These are phyloP conservation scores for Xylaria sp. DNA, from an alignment of 2,329 filamentous ascomycete genomes.

Conservation along the genomic window DNA sequence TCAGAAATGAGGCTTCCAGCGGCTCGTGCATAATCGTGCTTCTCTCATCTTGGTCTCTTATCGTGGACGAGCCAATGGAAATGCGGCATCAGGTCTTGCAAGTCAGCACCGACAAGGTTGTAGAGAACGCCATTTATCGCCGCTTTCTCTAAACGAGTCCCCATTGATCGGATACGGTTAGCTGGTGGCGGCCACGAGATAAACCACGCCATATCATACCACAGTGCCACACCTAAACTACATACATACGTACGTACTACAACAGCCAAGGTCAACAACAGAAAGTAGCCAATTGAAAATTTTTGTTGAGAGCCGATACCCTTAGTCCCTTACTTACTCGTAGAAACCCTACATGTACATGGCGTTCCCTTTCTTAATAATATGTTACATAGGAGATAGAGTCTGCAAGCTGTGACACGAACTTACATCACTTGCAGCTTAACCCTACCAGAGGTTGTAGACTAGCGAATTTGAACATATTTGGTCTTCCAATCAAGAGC, in stretches of 20 bases:
- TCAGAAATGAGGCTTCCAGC: slow-evolving; percentile 20
- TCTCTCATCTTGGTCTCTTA: slow-evolving; percentile 17
- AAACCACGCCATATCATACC: slow-evolving; percentile 32
- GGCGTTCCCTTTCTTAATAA: too few species aligned
- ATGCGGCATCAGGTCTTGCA: neutral
- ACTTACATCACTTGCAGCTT: neutral
- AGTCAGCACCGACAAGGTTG: slow-evolving; percentile 26
- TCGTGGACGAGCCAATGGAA: slow-evolving; percentile 21
- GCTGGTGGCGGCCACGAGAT: slow-evolving; percentile 29
- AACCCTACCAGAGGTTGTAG: neutral
- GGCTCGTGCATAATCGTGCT: slow-evolving; percentile 26
- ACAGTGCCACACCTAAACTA: slow-evolving; percentile 14
- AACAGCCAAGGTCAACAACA: slow-evolving; percentile 1
- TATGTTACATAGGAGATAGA: too few species aligned
- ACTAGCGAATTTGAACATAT: neutral
- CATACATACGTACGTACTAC: too few species aligned
- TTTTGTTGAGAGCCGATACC: neutral
- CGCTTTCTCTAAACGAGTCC: slow-evolving; percentile 22
- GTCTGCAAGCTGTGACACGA: neutral
- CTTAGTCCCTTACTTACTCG: slow-evolving; percentile 2
- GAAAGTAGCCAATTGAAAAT: neutral
- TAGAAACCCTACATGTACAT: too few species aligned
- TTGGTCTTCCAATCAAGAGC: neutral
- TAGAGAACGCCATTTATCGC: slow-evolving; percentile 27
- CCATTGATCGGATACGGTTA: slow-evolving; percentile 15